Conservation (phyloP, 2,329 filamentous ascomycete species). For the Diaporthe eres region DNA sequence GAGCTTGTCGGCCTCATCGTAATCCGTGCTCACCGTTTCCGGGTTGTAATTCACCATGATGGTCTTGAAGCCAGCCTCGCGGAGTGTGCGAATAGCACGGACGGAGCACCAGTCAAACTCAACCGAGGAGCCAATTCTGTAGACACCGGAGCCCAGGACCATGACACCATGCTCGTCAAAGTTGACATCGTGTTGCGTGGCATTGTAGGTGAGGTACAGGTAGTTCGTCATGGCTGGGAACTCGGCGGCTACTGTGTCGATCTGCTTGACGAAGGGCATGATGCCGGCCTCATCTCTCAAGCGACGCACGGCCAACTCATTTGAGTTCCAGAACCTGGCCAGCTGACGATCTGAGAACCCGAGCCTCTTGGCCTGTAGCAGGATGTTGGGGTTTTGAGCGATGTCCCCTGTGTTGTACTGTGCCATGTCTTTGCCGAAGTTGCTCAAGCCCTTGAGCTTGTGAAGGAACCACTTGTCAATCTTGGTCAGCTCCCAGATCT, state of each 20-base stretch:
- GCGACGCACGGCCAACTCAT: conserved; percentile 89
- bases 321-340: conserved; percentile 94
- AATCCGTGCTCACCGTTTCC: conserved; percentile 91
- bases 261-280: conserved; percentile 94
- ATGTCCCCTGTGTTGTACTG: conserved; percentile 76
- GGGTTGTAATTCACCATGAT: conserved; percentile 97
- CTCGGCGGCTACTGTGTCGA: conserved; percentile 97
- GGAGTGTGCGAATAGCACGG: conserved; percentile 89
- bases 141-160: conserved; percentile 96
- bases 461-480: conserved; percentile 99
- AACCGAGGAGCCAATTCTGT: conserved; percentile 96
- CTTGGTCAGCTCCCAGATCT: conserved; percentile 98
- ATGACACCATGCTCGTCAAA: conserved; percentile 95
- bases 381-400: conserved; percentile 72
- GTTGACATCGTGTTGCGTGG: conserved; percentile 83
- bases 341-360: conserved; percentile 96
- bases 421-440: conserved; percentile 87
- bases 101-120: conserved; percentile 99
- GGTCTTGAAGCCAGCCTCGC: conserved; percentile 88
- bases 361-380: conserved; percentile 90
- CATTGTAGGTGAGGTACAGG: conserved; percentile 96
- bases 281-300: conserved; percentile 89
- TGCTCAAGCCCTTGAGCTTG: conserved; percentile 90
- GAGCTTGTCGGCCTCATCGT: conserved; percentile 92
- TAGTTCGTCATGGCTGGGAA: conserved; percentile 97